phyloP scores from a whole-genome alignment of 768 basidiomycete genomes.

The Leccinum barrowsii region DNA sequence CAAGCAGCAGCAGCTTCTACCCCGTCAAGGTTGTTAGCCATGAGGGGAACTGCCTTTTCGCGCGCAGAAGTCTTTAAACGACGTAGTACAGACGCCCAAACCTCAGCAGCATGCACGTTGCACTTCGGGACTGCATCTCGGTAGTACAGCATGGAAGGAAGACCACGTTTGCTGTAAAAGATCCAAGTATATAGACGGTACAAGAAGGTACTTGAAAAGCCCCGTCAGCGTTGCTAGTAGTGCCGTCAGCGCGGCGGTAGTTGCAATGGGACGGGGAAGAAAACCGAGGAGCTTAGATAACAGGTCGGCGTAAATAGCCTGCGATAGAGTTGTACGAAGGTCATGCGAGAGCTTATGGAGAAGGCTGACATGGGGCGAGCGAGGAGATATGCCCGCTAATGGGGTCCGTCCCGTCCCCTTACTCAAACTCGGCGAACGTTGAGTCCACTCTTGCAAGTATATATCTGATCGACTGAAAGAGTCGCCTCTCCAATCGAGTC shows the following conservation, averaged over 20 bases:
- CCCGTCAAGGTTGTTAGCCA: constrained; percentile 48
- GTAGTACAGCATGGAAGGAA: constrained; percentile 45
- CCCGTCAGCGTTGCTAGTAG: constrained; percentile 66
- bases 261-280: constrained; percentile 56
- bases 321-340: too few species aligned
- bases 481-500: too few species aligned
- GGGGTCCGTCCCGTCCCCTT: too few species aligned
- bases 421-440: too few species aligned
- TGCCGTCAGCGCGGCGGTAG: constrained; percentile 49
- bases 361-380: too few species aligned
- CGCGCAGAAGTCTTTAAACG: constrained; percentile 62
- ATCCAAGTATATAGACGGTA: constrained; percentile 54
- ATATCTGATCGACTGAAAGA: too few species aligned
- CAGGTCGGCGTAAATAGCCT: constrained; percentile 46
- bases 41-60: constrained; percentile 50
- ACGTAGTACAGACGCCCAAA: constrained; percentile 79
- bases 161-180: constrained; percentile 62
- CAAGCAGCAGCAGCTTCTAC: constrained; percentile 68
- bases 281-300: constrained; percentile 54
- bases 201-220: constrained; percentile 69
- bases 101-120: constrained; percentile 77
- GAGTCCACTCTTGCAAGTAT: too few species aligned
- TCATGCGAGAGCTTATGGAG: too few species aligned
- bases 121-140: constrained; percentile 64
- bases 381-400: too few species aligned